Conservation (phyloP, 768 basidiomycete genomes). For the Clitopilus passeckerianus region DNA sequence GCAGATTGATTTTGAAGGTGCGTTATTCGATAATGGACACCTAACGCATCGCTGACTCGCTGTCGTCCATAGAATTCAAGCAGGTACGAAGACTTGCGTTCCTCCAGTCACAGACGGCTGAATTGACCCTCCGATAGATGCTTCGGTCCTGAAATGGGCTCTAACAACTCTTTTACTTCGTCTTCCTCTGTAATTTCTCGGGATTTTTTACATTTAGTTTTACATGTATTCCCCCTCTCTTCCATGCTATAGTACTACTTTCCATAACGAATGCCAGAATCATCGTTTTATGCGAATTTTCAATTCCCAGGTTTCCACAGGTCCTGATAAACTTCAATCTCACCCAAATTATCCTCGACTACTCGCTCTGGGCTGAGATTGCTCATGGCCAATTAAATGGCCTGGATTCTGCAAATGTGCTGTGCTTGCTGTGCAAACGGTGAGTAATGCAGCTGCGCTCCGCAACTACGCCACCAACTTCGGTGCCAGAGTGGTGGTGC, state of each 20-base stretch:
- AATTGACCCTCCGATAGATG: neutral
- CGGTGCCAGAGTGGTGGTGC: neutral
- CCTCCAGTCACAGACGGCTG: neutral
- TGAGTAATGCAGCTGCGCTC: neutral
- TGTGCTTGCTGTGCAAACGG: neutral
- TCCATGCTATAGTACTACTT: too few relatives aligned
- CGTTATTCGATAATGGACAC: constrained; percentile 8
- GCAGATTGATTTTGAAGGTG: constrained; percentile 84
- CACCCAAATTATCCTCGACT: too few relatives aligned
- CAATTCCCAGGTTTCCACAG: too few relatives aligned
- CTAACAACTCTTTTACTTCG: neutral
- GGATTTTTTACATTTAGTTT: neutral
- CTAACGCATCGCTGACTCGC: neutral
- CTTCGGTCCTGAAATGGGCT: neutral
- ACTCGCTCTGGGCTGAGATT: too few relatives aligned
- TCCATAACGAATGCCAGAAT: too few relatives aligned
- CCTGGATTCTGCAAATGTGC: neutral
- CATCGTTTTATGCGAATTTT: too few relatives aligned
- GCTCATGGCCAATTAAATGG: too few relatives aligned
- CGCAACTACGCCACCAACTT: neutral
- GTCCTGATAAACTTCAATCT: too few relatives aligned
- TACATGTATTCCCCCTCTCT: neutral
- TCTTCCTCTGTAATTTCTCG: neutral
- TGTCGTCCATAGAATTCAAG: neutral
- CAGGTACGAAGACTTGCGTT: neutral